These are phyloP conservation scores for Pleurotus djamor DNA, from an alignment of 768 basidiomycete genomes.

Conservation along the genomic window DNA sequence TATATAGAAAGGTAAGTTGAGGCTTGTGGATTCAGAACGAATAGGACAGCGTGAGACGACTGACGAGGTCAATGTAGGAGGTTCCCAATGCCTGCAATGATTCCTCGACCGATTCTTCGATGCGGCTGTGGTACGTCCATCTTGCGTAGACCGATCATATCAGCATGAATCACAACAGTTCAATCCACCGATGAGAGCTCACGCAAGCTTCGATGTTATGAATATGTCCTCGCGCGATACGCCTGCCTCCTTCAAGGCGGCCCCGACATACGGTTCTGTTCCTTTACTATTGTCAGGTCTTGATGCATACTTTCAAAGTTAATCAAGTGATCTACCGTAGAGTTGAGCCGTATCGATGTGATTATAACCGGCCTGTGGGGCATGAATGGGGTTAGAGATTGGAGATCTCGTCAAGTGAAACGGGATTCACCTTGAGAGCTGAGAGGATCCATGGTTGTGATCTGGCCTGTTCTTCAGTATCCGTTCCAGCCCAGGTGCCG, in stretches of 20 bases:
- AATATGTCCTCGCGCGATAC: slow-evolving; percentile 46
- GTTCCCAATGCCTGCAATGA: slow-evolving; percentile 36
- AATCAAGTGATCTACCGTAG: slow-evolving; percentile 19
- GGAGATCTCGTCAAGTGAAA: background rate
- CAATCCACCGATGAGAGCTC: slow-evolving; percentile 5
- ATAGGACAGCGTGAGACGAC: background rate
- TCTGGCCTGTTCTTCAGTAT: slow-evolving; percentile 25
- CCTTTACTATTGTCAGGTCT: slow-evolving; percentile 11
- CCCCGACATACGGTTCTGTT: slow-evolving; percentile 42
- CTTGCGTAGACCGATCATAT: slow-evolving; percentile 13
- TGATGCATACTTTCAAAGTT: background rate
- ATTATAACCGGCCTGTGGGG: slow-evolving; percentile 32
- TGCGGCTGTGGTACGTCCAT: slow-evolving; percentile 33
- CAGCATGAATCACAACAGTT: background rate
- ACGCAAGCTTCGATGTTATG: slow-evolving; percentile 48
- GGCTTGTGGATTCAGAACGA: background rate
- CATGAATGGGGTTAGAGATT: background rate
- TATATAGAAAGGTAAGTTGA: slow-evolving; percentile 10
- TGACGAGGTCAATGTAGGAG: slow-evolving; percentile 44
- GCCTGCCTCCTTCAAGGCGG: slow-evolving; percentile 43
- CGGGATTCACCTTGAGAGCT: slow-evolving; percentile 30
- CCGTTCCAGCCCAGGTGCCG: slow-evolving; percentile 36
- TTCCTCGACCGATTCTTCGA: slow-evolving; percentile 37
- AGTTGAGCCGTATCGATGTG: slow-evolving; percentile 40
- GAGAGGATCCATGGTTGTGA: slow-evolving; percentile 36